Evolutionary conservation across 345 rosid species (phyloP), one percentile per base, ranked within the genome.

Genomic region (Eucalyptus decipiens): DNA sequence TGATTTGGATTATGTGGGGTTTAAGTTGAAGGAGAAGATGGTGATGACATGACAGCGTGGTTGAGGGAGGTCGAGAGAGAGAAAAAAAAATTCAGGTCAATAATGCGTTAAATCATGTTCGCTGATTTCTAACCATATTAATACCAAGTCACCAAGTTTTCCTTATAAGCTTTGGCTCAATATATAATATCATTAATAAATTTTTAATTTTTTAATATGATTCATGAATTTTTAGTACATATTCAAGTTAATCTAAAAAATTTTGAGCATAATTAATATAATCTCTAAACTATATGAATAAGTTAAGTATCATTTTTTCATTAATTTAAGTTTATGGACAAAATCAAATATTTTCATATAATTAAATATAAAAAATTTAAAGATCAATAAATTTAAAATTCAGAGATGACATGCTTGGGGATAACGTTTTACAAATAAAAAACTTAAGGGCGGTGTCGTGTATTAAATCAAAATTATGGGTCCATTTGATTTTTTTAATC

Each of bases 181-280:
- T 24, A 56, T 4, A 24, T 1, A 24, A 56, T 24, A 1, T 9
- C 6, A 24, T 2, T 24, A 0, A 23, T 4, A 24, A 56, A 0
- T 56, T 24, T 23, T 56, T 56, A 56, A 21, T 23, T 2, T 54
- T 23, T 56, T 21, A 56, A 9, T 56, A 56, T 56, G 6, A 0
- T 56, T 1, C 1, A 9, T 10, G 0, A 56, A 56, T 4, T 23
- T 56, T 56, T 0, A 9, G 0, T 0, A 24, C 0, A 23, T 10
- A 56, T 0, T 24, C 6, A 56, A 56, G 21, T 10, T 24, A 0
- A 23, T 10, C 9, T 52, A 52, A 52, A 30, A 1, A 56, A 9
- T 23, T 56, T 56, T 56, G 24, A 2, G 1, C 9, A 23, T 56
- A 24, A 2, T 24, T 56, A 24, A 56, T 56, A 23, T 56, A 10